phyloP scores from a whole-genome alignment of 2,329 filamentous ascomycete genomes.

The Neopestalotiopsis clavispora region DNA sequence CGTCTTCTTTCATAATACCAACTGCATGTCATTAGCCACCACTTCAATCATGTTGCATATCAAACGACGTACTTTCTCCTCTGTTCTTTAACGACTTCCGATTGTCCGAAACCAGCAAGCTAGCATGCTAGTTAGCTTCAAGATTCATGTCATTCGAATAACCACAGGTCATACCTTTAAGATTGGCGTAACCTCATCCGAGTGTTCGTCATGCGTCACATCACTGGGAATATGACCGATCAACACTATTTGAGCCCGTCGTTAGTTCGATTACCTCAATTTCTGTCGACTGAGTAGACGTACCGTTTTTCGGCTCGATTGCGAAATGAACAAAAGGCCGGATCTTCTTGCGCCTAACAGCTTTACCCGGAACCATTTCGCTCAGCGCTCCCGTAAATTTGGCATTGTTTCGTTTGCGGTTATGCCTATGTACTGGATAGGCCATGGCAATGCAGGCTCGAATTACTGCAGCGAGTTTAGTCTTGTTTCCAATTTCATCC shows the following conservation, averaged over 20 bases:
- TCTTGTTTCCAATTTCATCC: background rate
- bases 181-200: conserved; percentile 6
- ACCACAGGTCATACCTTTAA: background rate
- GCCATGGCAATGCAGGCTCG: conserved; percentile 11
- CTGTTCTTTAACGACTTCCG: background rate
- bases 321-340: conserved; percentile 5
- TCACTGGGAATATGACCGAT: background rate
- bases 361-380: background rate
- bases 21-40: background rate
- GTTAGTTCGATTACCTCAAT: background rate
- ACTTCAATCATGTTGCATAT: background rate
- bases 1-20: conserved; percentile 10
- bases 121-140: background rate
- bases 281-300: background rate
- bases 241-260: background rate
- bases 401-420: background rate
- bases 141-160: no score
- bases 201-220: background rate
- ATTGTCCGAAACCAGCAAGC: background rate
- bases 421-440: background rate
- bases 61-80: conserved; percentile 5
- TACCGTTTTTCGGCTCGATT: conserved; percentile 8
- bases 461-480: background rate
- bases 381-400: background rate
- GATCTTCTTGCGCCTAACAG: background rate